Evolutionary conservation across 1,284 basidiomycete species (phyloP), one percentile per base, ranked within the genome.

Genomic region (Cutaneotrichosporon sp.): DNA sequence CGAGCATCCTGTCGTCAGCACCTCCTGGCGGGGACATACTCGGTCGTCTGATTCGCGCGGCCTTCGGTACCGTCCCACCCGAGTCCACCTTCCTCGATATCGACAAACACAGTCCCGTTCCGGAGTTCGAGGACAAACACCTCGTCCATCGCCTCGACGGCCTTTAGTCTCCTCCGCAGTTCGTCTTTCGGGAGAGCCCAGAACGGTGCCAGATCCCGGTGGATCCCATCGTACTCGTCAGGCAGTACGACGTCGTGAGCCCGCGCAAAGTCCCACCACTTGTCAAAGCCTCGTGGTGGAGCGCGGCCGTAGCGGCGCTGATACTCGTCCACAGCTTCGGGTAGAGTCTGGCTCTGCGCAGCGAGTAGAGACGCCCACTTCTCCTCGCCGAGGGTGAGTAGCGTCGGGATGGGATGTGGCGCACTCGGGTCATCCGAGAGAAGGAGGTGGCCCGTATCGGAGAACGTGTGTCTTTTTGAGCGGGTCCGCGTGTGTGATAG

Each of bases 201-300:
- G 76, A 94, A 97, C 2, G 92, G 92, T 22, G 84, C 85, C 60
- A 97, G 80, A 76, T 97, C 93, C 58, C 86, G 82, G 65, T 87
- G 81, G 50, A 97, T 84, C 26, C 86, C 83, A 73, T 97, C 91
- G 72, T 92, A 97, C 75, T 97, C 93, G 80, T 97, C 93, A 2
- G 92, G 84, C 79, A 97, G 85, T 66, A 88, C 86, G 63, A 92
- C 86, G 26, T 86, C 81, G 74, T 90, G 84, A 55, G 85, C 81
- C 78, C 84, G 81, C 11, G 89, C 89, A 78, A 92, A 96, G 51
- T 82, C 81, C 86, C 89, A 96, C 94, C 94, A 97, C 47, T 85
- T 77, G 74, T 93, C 91, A 70, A 96, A 97, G 0, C 92, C 93
- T 62, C 84, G 85, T 0, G 93, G 94, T 10, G 94, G 92, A 16